Evolutionary conservation across 495 filamentous ascomycete species (phyloP), one percentile per base, ranked within the genome.

Genomic region (Podospora anserina): DNA sequence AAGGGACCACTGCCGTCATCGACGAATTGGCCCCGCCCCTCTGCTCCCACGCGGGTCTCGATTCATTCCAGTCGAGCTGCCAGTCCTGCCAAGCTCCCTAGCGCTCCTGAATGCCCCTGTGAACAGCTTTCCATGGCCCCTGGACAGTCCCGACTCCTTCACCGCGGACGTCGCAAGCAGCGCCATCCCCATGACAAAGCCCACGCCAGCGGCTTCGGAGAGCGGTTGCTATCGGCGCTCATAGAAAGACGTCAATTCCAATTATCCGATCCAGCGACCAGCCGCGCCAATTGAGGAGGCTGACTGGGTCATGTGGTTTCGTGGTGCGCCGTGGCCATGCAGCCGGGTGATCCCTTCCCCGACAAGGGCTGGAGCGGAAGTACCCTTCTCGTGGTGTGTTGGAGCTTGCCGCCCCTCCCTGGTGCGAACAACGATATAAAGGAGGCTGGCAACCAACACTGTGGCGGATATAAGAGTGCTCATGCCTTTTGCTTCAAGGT

Each of bases 401-500:
- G 0, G 1, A 49, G 39, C 39, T 16, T 13, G 39, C 39, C 39
- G 39, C 39, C 39, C 39, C 39, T 49, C 13, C 13, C 39, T 49
- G 9, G 39, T 49, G 39, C 13, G 9, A 13, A 16, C 13, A 49
- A 13, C 39, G 9, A 13, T 49, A 49, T 49, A 49, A 49, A 49
- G 39, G 39, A 13, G 39, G 13, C 39, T 49, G 39, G 39, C 39
- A 13, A 23, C 1, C 15, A 13, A 49, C 15, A 49, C 23, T 23
- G 23, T 23, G 23, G 23, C 23, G 23, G 23, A 23, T 23, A 23
- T 1, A 23, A 23, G 23, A 93, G 79, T 97, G 54, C 34, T 68
- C 68, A 39, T 65, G 56, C 11, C 11, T 44, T 65, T 7, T 56
- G n/a, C 44, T 39, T 64, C n/a, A 32, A n/a, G 6, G 49, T 54